Evolutionary conservation across 2,329 filamentous ascomycete genomes (phyloP), one percentile per base, ranked within the genome.

Genomic region (Xenosphaeropsis pyriputrescens): DNA sequence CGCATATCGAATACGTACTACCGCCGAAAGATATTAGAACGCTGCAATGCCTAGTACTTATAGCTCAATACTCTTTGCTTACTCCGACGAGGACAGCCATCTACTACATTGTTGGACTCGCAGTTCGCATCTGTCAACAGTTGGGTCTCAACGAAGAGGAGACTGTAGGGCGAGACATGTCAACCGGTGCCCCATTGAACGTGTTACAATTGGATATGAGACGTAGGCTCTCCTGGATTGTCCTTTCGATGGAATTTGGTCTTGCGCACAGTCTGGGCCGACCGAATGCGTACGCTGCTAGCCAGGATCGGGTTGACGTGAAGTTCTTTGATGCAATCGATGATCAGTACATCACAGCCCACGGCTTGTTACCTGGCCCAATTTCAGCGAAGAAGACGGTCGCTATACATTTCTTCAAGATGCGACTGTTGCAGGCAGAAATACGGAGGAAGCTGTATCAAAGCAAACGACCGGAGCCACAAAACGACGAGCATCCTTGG

Each of bases 41-140:
- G 0, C 63, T 96, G 13, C 91, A 96, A 58, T 95, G 89, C 49
- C 76, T 95, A 39, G 72, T 81, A 3, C 62, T 98, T 13, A 82
- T 96, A 47, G 85, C 78, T 1, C 84, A 91, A 51, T 96, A 96
- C 57, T 96, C 91, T 0, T 67, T 96, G 15, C 63, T 95, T 32
- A 96, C 89, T 0, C 89, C 91, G 0, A 95, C 89, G 1, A 70
- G 88, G 42, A 94, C 85, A 5, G 86, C 89, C 13, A 81, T 93
- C 15, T 96, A 94, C 60, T 95, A 93, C 60, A 79, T 95, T 36
- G 75, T 95, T 34, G 91, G 91, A 6, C 72, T 94, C 15, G 88
- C 86, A 6, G 80, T 85, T 13, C 79, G 85, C 46, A 75, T 98
- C 36, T 86, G 83, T 54, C 89, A 96, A 54, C 85, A 93, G 39